Base-by-base conservation (phyloP, 2,329 filamentous ascomycete genomes). In the Alternaria dauci region DNA sequence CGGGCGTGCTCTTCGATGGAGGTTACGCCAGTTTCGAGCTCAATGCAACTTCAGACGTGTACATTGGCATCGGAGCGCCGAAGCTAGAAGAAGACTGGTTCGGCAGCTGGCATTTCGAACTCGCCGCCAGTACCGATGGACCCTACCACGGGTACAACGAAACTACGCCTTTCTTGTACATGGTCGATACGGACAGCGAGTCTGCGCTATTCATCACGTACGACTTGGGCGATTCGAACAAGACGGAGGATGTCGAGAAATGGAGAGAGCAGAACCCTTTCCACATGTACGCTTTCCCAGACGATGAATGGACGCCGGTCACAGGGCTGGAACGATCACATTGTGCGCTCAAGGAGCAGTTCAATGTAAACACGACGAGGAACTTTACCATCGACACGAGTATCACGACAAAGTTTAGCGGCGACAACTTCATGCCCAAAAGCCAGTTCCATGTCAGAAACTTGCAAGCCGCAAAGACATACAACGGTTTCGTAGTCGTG, bases 391-490 rank as follows among this genome's bases (percentile, higher is more conserved):
- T 79, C 30, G 83, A 86, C 39, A 91, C 96, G 83, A 94, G 89
- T 2, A 88, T 84, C 28, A 86, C 91, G 88, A 4, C 80, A 84
- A 6, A 88, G 86, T 52, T 87, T 1, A 88, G 87, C 1, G 88
- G 87, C 4, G 87, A 87, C 52, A 83, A 64, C 11, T 47, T 25
- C 30, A 50, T 61, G 61, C 92, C 92, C 1, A 94, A 93, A 75
- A 90, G 96, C 76, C 93, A 97, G 71, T 97, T 99, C 76, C 93
- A 94, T 70, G 84, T 97, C 48, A 88, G 86, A 38, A 88, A 89
- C 0, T 85, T 99, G 41, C 91, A 93, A 62, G 81, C 85, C 4
- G 92, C 88, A 68, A 89, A 90, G 5, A 82, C 79, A 0, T 98
- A 98, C 71, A 82, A 83, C 38, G 93, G 88, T 0, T 89, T 93